Conservation (phyloP, 1,284 basidiomycete genomes). For the Cryptococcus sp. region DNA sequence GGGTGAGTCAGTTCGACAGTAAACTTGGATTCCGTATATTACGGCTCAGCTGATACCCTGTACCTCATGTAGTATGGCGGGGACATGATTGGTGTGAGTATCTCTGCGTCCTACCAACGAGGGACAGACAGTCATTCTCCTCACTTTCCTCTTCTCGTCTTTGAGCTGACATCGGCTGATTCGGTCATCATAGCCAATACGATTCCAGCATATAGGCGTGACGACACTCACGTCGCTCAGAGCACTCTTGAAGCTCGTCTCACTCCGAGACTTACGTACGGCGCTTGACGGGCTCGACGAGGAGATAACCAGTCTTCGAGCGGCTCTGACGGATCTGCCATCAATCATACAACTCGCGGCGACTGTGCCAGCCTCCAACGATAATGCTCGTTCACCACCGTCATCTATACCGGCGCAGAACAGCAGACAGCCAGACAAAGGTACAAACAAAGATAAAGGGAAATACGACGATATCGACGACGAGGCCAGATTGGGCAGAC, state of each 20-base stretch:
- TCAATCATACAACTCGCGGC: not conserved
- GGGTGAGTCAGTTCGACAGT: slow-evolving; percentile 25
- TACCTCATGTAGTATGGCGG: slow-evolving; percentile 38
- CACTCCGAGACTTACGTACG: slow-evolving; percentile 36
- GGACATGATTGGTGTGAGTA: slow-evolving; percentile 47
- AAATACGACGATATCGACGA: slow-evolving; percentile 42
- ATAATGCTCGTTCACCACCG: not conserved
- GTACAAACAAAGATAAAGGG: slow-evolving; percentile 5
- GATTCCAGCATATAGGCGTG: slow-evolving; percentile 48
- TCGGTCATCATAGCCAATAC: slow-evolving; percentile 35
- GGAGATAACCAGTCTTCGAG: slow-evolving; percentile 38
- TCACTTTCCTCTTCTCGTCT: not conserved
- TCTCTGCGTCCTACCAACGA: not conserved
- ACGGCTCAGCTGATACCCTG: no score
- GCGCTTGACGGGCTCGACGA: slow-evolving; percentile 38
- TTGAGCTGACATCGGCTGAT: not conserved
- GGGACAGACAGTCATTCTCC: not conserved
- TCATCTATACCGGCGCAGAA: not conserved
- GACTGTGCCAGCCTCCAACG: not conserved
- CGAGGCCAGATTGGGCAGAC: slow-evolving; percentile 36
- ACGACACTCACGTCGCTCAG: slow-evolving; percentile 40
- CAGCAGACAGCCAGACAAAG: not conserved
- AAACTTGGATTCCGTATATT: no score
- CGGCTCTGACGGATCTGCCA: slow-evolving; percentile 5
- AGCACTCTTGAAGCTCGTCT: slow-evolving; percentile 30